Conservation (phyloP, 1,284 basidiomycete genomes). For the Leccinum cinnamomeum region DNA sequence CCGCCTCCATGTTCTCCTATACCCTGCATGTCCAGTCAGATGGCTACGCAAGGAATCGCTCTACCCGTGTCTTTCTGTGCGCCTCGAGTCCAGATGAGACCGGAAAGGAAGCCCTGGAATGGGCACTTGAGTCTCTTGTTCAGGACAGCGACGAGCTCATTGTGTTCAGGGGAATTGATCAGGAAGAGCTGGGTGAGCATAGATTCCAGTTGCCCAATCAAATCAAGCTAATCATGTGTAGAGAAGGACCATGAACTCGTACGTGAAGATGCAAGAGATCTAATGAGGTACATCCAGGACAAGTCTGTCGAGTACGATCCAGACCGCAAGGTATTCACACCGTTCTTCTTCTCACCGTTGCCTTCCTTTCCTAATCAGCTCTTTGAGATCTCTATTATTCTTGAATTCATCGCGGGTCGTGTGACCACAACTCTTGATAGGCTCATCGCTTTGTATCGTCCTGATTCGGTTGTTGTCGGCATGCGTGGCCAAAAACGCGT, state of each 20-base stretch:
- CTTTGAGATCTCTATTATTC: conserved; percentile 79
- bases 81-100: conserved; percentile 89
- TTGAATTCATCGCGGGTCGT: conserved; percentile 93
- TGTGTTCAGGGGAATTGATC: conserved; percentile 87
- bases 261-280: conserved; percentile 83
- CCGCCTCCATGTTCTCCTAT: conserved; percentile 71
- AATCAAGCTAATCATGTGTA: conserved; percentile 24
- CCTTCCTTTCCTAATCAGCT: not conserved
- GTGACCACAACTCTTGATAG: conserved; percentile 88
- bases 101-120: conserved; percentile 82
- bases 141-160: conserved; percentile 96
- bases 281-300: conserved; percentile 81
- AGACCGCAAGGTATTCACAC: conserved; percentile 62
- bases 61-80: conserved; percentile 89
- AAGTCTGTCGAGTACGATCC: conserved; percentile 81
- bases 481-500: conserved; percentile 73
- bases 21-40: conserved; percentile 82
- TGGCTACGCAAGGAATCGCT: conserved; percentile 76
- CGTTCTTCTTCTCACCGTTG: not conserved
- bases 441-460: conserved; percentile 92
- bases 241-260: conserved; percentile 83
- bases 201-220: not conserved
- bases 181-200: conserved; percentile 71
- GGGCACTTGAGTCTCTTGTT: conserved; percentile 83
- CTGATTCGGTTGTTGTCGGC: conserved; percentile 93